phyloP scores from a whole-genome alignment of 441 rosid genomes.

The Populus hybrid region DNA sequence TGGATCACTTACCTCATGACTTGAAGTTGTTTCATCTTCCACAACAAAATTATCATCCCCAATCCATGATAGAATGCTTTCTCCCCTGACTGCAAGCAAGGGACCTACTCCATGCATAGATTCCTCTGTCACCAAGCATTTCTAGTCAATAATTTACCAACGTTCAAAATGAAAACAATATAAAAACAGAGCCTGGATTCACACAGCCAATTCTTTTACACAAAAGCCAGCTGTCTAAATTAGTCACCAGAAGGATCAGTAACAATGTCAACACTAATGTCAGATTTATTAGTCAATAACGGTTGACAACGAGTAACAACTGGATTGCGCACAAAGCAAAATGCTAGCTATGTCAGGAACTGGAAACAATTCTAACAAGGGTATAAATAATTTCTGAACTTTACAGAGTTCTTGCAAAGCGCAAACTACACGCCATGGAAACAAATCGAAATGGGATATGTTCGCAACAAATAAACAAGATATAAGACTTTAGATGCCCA shows the following conservation, averaged over 20 bases:
- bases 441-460: not conserved
- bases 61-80: constrained; percentile 66
- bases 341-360: not conserved
- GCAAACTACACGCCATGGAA: not conserved
- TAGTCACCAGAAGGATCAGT: no score
- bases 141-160: not conserved
- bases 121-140: constrained; percentile 39
- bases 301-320: not conserved
- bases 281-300: no score
- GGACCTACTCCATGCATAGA: constrained; percentile 43
- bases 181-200: no score
- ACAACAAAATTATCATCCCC: constrained; percentile 65
- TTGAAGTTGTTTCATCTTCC: constrained; percentile 45
- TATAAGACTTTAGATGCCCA: not conserved
- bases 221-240: no score
- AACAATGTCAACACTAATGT: no score
- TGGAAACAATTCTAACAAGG: not conserved
- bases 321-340: not conserved
- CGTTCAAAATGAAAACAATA: no score
- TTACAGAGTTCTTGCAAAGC: not conserved
- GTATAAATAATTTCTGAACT: not conserved
- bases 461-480: not conserved
- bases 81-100: constrained; percentile 72
- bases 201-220: no score
- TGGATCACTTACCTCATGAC: constrained; percentile 49